These are phyloP conservation scores for Rhodofomes roseus DNA, from an alignment of 1,284 basidiomycete species.

Conservation along the genomic window DNA sequence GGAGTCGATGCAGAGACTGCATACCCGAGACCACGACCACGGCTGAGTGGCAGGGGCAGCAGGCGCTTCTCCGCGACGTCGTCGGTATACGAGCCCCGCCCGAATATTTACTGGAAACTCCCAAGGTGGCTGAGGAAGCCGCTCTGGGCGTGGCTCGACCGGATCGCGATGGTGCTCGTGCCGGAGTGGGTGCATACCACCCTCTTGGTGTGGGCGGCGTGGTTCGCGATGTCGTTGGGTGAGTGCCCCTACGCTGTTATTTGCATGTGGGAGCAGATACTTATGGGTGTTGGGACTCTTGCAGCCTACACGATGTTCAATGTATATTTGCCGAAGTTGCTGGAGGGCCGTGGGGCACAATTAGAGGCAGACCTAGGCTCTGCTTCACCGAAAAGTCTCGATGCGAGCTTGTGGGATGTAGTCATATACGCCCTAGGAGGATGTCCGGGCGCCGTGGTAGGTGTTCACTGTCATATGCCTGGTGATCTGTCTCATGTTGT, in stretches of 20 bases:
- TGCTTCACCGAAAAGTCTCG: slow-evolving; percentile 43
- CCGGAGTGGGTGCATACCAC: slow-evolving; percentile 85
- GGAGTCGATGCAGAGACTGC: background rate
- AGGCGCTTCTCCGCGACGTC: slow-evolving; percentile 23
- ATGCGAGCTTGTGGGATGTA: slow-evolving; percentile 77
- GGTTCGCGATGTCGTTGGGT: slow-evolving; percentile 83
- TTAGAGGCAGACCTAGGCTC: slow-evolving; percentile 20
- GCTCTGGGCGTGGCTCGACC: slow-evolving; percentile 63
- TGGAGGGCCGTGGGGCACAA: slow-evolving; percentile 55
- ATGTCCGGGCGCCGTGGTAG: slow-evolving; percentile 81
- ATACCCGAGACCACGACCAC: slow-evolving; percentile 5
- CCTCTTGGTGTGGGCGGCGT: slow-evolving; percentile 79
- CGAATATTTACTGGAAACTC: slow-evolving; percentile 33
- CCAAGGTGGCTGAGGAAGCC: slow-evolving; percentile 49
- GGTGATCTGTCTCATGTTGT: background rate
- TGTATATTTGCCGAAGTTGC: slow-evolving; percentile 88
- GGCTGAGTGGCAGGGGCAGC: slow-evolving; percentile 6
- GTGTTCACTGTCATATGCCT: slow-evolving; percentile 25
- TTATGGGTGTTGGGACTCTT: too few species aligned
- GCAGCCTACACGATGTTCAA: slow-evolving; percentile 95
- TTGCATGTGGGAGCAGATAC: background rate
- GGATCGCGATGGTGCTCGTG: slow-evolving; percentile 73
- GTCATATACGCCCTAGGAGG: slow-evolving; percentile 82
- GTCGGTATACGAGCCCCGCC: slow-evolving; percentile 40
- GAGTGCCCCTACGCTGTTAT: slow-evolving; percentile 24